A percentile compares a stretch with the other conserved stretches of the same genome.
Evolutionary conservation across 345 rosid genomes (phyloP).

Genomic region (Corchorus capsularis): DNA sequence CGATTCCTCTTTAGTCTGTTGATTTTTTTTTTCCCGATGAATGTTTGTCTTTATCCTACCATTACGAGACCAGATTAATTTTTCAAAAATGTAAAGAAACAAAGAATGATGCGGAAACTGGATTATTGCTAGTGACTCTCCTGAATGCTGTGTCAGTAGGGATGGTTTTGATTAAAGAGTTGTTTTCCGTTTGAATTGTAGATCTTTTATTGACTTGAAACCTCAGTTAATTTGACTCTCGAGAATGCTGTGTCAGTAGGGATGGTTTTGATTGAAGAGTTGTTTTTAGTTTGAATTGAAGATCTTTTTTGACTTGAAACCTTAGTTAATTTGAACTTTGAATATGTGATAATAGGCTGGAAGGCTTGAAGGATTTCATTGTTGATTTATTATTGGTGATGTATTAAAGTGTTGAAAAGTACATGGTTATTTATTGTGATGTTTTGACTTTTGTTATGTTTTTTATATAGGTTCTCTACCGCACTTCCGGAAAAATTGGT

Average conservation of each 20-base stretch:
- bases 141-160: neutral
- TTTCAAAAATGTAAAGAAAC: neutral
- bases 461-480: slow-evolving; percentile 40
- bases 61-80: neutral
- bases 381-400: neutral
- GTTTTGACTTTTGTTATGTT: slow-evolving; percentile 25
- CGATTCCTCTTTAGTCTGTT: neutral
- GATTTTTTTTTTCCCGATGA: neutral
- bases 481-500: slow-evolving; percentile 45
- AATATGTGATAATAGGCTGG: neutral
- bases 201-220: neutral
- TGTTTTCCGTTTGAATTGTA: neutral
- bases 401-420: neutral
- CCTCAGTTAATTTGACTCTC: neutral
- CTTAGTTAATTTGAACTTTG: neutral
- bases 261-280: neutral
- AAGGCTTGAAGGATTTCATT: neutral
- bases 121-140: neutral
- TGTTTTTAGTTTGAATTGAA: neutral
- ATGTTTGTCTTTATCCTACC: neutral
- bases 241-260: neutral
- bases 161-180: neutral
- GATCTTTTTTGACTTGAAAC: neutral
- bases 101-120: neutral
- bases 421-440: neutral